These are phyloP conservation scores for Rhizoclosmatium globosum DNA, from an alignment of 192 early-diverging fungal species.

Conservation along the genomic window DNA sequence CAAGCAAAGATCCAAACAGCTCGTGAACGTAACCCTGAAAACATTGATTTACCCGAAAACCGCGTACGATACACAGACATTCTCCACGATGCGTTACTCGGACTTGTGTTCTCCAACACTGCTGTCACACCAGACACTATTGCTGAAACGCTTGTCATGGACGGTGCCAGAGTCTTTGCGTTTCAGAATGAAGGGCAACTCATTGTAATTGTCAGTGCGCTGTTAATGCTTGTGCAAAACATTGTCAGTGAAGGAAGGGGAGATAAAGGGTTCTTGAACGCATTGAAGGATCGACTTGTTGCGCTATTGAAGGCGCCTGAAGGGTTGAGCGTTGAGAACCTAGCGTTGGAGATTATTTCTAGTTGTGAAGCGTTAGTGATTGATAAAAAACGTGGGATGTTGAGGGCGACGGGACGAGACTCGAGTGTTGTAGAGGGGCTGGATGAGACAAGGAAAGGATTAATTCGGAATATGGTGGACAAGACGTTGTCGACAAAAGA, in stretches of 20 bases:
- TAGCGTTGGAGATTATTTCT: conserved; percentile 38
- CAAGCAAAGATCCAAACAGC: conserved; percentile 37
- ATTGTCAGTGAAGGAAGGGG: conserved; percentile 52
- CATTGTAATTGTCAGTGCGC: conserved; percentile 67
- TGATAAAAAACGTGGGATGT: conserved; percentile 9
- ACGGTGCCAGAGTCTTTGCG: conserved; percentile 66
- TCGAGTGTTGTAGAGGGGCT: conserved; percentile 16
- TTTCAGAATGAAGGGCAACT: conserved; percentile 80
- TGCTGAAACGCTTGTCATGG: conserved; percentile 78
- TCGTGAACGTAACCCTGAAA: conserved; percentile 65
- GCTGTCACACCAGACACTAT: conserved; percentile 44
- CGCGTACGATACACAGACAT: conserved; percentile 58
- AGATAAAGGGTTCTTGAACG: conserved; percentile 30
- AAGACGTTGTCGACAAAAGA: conserved; percentile 61
- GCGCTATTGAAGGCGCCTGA: conserved; percentile 35
- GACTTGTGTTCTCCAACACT: conserved; percentile 57
- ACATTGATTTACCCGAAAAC: conserved; percentile 47
- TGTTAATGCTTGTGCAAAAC: conserved; percentile 79
- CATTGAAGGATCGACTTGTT: conserved; percentile 47
- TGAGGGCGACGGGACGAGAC: conserved; percentile 6
- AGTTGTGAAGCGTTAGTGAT: conserved; percentile 10
- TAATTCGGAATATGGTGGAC: conserved; percentile 53
- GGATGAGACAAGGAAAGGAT: conserved; percentile 42
- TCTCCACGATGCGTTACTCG: conserved; percentile 61
- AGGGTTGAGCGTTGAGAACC: conserved; percentile 44